phyloP scores from a whole-genome alignment of 805 yeast genomes.

The Myxozyma neglecta region DNA sequence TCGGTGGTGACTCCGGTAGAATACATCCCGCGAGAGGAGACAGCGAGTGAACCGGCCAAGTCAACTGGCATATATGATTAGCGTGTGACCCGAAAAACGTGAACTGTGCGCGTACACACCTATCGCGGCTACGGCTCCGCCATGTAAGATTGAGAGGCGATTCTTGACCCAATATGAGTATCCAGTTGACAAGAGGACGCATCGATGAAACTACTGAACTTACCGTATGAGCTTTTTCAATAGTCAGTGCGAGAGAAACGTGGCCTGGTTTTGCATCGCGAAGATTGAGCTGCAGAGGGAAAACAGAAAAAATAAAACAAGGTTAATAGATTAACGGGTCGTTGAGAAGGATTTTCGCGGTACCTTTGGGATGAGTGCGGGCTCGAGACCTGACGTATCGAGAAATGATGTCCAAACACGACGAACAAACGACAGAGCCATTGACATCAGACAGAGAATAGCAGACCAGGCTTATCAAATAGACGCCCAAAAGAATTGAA shows the following conservation, averaged over 20 bases:
- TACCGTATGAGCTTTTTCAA: slow-evolving; percentile 42
- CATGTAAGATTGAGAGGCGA: slow-evolving; percentile 45
- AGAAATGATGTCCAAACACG: slow-evolving; percentile 29
- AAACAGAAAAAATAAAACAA: background rate
- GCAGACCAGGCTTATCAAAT: background rate
- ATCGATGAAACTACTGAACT: background rate
- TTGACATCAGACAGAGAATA: background rate
- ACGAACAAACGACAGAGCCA: slow-evolving; percentile 4
- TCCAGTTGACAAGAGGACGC: background rate
- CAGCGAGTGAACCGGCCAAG: slow-evolving; percentile 48
- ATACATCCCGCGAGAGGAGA: slow-evolving; percentile 45
- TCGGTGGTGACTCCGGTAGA: slow-evolving; percentile 49
- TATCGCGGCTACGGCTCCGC: slow-evolving; percentile 44
- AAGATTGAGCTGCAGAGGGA: slow-evolving; percentile 35
- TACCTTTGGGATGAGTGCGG: slow-evolving; percentile 24
- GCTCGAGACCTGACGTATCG: slow-evolving; percentile 29
- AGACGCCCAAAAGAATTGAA: background rate
- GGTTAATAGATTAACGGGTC: background rate
- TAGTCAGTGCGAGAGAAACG: slow-evolving; percentile 39
- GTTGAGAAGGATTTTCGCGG: background rate
- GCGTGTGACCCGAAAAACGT: background rate
- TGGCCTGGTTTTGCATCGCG: slow-evolving; percentile 39
- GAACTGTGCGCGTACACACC: slow-evolving; percentile 12
- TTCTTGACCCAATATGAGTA: slow-evolving; percentile 34
- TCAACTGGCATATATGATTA: slow-evolving; percentile 37